phyloP scores from a whole-genome alignment of 345 rosid genomes.

The Lepidium aucheri region DNA sequence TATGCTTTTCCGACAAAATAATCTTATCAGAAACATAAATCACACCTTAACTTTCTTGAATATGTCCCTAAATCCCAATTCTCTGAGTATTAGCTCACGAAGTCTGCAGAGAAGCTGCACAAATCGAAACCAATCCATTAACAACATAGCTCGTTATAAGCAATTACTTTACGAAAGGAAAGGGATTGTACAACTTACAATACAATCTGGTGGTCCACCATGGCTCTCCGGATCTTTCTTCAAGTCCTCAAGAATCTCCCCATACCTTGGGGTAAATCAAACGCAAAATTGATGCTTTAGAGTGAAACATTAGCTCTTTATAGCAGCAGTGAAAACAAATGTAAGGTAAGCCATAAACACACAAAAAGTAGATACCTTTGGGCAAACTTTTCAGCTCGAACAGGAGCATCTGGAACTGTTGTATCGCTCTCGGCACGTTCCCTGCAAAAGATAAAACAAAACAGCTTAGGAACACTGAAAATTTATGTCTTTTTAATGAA shows the following conservation, averaged over 20 bases:
- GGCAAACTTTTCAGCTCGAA: slow-evolving; percentile 72
- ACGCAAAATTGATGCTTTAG: neutral
- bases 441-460: slow-evolving; percentile 29
- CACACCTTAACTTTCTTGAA: slow-evolving; percentile 95
- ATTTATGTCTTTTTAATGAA: neutral
- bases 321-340: neutral
- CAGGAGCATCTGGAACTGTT: slow-evolving; percentile 63
- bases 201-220: slow-evolving; percentile 90
- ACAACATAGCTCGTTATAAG: neutral
- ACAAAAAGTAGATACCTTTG: slow-evolving; percentile 38
- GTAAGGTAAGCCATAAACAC: neutral
- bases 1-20: neutral
- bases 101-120: slow-evolving; percentile 83
- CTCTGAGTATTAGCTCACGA: slow-evolving; percentile 82
- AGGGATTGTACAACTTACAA: slow-evolving; percentile 37
- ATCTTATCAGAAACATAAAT: neutral
- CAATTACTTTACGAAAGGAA: neutral
- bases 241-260: slow-evolving; percentile 73
- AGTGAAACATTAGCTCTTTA: neutral
- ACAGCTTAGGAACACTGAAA: neutral
- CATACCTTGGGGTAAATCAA: slow-evolving; percentile 40
- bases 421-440: slow-evolving; percentile 81
- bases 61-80: slow-evolving; percentile 87
- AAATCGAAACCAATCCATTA: neutral
- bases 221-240: slow-evolving; percentile 98